Evolutionary conservation across 805 yeast genomes (phyloP).

Genomic region (Metschnikowia cerradonensis): DNA sequence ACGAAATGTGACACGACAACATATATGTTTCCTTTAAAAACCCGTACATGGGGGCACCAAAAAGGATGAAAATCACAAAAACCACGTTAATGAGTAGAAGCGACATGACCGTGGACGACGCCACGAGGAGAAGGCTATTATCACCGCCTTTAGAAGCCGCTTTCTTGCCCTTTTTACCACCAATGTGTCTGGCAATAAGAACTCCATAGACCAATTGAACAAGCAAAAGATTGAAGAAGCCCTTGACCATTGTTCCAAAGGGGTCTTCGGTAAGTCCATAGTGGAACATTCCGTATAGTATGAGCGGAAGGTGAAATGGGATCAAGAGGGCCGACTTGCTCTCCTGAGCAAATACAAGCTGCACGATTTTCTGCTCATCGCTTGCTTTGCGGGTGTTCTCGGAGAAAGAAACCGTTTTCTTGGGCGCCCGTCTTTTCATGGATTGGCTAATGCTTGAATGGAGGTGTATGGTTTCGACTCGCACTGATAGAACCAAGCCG

Average conservation of each 20-base stretch:
- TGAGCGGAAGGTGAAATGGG: conserved; percentile 29
- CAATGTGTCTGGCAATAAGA: conserved; percentile 3
- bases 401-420: conserved; percentile 16
- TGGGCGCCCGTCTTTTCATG: conserved; percentile 11
- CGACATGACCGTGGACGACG: conserved; percentile 22
- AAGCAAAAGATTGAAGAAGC: conserved; percentile 23
- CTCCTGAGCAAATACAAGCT: conserved; percentile 8
- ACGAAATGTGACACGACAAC: conserved; percentile 57
- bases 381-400: conserved; percentile 4
- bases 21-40: conserved; percentile 52
- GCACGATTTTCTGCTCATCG: not conserved
- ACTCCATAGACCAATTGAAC: conserved; percentile 22
- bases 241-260: conserved; percentile 21
- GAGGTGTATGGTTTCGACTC: not conserved
- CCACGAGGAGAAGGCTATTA: conserved; percentile 12
- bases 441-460: not conserved
- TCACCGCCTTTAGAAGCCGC: conserved; percentile 1
- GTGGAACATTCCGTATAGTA: conserved; percentile 28
- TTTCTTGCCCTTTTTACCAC: not conserved
- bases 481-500: conserved; percentile 1
- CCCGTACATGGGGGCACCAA: conserved; percentile 77
- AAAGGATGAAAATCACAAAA: conserved; percentile 47
- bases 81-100: conserved; percentile 34
- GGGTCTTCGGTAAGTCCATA: conserved; percentile 27
- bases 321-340: conserved; percentile 15